phyloP scores from a whole-genome alignment of 257 asterid genomes.

The Orobanche coerulescens region DNA sequence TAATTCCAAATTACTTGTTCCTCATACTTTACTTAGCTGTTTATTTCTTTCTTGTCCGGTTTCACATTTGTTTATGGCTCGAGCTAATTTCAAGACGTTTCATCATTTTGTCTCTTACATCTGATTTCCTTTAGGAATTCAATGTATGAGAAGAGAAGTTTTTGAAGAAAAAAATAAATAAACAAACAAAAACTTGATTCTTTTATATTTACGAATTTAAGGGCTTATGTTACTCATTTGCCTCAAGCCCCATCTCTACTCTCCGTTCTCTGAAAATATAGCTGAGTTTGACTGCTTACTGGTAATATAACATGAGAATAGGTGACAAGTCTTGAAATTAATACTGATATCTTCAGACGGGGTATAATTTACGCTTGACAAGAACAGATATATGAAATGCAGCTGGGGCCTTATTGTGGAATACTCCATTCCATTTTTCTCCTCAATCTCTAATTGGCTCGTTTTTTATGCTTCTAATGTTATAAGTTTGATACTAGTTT shows the following conservation, averaged over 20 bases:
- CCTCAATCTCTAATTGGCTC: background rate
- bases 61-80: conserved; percentile 2
- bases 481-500: conserved; percentile 4
- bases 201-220: background rate
- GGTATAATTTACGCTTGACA: conserved; percentile 4
- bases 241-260: conserved; percentile 16
- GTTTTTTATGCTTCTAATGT: background rate
- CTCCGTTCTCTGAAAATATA: conserved; percentile 1
- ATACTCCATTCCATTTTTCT: conserved; percentile 6
- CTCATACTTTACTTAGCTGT: conserved; percentile 2
- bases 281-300: background rate
- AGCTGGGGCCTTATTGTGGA: conserved; percentile 14
- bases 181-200: background rate
- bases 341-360: conserved; percentile 7
- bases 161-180: background rate
- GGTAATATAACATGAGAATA: background rate
- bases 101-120: background rate
- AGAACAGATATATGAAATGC: conserved; percentile 14
- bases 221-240: background rate
- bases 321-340: conserved; percentile 13
- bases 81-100: conserved; percentile 7
- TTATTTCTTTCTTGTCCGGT: conserved; percentile 4
- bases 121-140: background rate
- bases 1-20: conserved; percentile 1
- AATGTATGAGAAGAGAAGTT: background rate